These are phyloP conservation scores for Tolypocladium amazonense DNA, from an alignment of 2,329 filamentous ascomycete species.

Conservation along the genomic window DNA sequence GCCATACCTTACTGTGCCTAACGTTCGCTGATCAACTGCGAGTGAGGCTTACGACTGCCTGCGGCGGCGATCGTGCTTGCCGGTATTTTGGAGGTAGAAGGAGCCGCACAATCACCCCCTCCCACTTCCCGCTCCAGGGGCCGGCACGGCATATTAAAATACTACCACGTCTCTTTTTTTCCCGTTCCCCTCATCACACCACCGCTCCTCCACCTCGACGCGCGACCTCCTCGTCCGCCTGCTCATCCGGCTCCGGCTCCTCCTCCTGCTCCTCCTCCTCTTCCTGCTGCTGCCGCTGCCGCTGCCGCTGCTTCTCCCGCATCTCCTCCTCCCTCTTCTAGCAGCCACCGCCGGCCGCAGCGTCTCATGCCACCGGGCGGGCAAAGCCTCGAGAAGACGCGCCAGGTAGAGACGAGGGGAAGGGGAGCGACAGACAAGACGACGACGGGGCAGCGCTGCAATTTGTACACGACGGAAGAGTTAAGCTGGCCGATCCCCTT, in stretches of 20 bases:
- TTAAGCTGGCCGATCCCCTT: background rate
- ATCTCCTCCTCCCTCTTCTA: background rate
- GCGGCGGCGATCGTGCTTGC: background rate
- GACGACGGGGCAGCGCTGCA: background rate
- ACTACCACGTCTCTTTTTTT: background rate
- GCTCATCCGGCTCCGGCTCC: background rate
- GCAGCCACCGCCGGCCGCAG: background rate
- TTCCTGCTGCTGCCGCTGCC: background rate
- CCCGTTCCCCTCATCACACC: background rate
- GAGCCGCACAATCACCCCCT: background rate
- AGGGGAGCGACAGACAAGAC: background rate
- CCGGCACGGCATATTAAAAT: background rate
- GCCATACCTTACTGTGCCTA: too few species aligned
- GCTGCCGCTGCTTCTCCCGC: too few species aligned
- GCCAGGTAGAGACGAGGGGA: background rate
- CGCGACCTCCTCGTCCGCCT: background rate
- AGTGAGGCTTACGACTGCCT: background rate
- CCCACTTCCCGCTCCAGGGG: background rate
- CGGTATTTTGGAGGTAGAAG: background rate
- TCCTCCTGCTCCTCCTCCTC: background rate
- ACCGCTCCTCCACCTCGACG: background rate
- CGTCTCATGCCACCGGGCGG: background rate
- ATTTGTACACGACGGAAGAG: background rate
- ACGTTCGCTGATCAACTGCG: background rate
- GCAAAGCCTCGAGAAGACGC: background rate